These are phyloP conservation scores for Physcomitrellopsis africana DNA, from an alignment of 225 moss, liverwort and hornwort genomes.

Conservation along the genomic window DNA sequence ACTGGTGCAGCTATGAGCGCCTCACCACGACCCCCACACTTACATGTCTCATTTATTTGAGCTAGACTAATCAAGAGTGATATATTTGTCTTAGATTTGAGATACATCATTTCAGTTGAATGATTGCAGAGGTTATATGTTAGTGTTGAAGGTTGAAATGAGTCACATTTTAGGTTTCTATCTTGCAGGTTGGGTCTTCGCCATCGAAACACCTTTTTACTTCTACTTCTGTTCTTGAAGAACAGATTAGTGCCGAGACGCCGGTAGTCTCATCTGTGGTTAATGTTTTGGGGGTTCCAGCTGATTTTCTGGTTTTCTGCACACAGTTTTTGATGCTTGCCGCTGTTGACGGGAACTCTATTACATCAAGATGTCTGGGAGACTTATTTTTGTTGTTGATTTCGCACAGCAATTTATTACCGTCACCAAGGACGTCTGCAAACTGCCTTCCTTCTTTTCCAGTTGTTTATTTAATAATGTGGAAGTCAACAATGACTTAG, in stretches of 20 bases:
- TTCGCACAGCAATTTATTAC: slow-evolving; percentile 72
- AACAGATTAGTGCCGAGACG: slow-evolving; percentile 23
- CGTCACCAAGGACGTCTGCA: slow-evolving; percentile 91
- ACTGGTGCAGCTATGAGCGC: neutral
- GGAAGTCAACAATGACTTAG: slow-evolving; percentile 66
- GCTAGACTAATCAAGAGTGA: too few relatives aligned
- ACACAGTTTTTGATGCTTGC: neutral
- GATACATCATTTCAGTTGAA: neutral
- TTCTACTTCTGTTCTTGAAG: neutral
- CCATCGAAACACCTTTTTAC: slow-evolving; percentile 54
- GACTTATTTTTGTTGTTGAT: neutral
- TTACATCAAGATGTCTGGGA: neutral
- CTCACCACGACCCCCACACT: neutral
- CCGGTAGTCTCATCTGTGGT: neutral
- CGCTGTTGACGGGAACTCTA: neutral
- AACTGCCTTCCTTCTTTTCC: slow-evolving; percentile 95
- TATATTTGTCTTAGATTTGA: neutral
- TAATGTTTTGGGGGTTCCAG: slow-evolving; percentile 11
- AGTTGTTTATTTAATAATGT: slow-evolving; percentile 89
- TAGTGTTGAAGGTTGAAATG: neutral
- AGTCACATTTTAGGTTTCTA: slow-evolving; percentile 10
- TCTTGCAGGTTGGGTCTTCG: slow-evolving; percentile 88
- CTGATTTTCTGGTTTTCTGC: neutral
- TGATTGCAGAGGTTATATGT: neutral
- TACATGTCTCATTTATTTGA: too few relatives aligned